These are phyloP conservation scores for Trichoderma gracile DNA, from an alignment of 2,329 filamentous ascomycete species.

Conservation along the genomic window DNA sequence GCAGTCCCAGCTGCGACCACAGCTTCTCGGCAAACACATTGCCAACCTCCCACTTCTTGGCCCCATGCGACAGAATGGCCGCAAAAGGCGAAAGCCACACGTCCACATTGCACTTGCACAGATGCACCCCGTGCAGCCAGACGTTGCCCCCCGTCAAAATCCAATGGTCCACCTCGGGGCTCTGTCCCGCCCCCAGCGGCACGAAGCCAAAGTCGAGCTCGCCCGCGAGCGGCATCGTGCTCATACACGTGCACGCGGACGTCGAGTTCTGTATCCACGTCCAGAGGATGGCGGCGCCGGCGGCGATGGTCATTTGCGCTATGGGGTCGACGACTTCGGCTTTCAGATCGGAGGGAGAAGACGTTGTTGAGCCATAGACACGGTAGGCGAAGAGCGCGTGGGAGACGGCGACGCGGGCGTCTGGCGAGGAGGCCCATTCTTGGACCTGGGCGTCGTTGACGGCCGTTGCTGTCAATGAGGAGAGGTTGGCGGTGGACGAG, in stretches of 20 bases:
- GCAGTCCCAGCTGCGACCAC: constrained; percentile 20
- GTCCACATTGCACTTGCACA: constrained; percentile 23
- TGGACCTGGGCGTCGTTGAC: constrained; percentile 30
- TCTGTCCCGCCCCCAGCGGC: constrained; percentile 9
- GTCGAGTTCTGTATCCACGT: constrained; percentile 38
- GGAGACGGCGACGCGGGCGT: constrained; percentile 38
- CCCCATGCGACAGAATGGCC: constrained; percentile 16
- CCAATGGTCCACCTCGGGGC: constrained; percentile 24
- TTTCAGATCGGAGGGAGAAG: background rate
- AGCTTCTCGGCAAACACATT: constrained; percentile 25
- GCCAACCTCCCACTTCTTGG: constrained; percentile 20
- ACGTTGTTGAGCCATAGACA: constrained; percentile 30
- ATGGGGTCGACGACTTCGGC: constrained; percentile 37
- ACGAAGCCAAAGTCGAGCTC: constrained; percentile 25
- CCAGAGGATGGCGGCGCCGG: constrained; percentile 40
- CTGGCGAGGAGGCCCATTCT: constrained; percentile 36
- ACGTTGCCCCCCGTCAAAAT: constrained; percentile 22
- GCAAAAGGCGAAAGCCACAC: constrained; percentile 25
- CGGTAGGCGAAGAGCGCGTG: constrained; percentile 40
- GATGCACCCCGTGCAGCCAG: constrained; percentile 17
- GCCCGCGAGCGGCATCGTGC: background rate
- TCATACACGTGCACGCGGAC: constrained; percentile 29
- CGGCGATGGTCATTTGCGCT: constrained; percentile 37
- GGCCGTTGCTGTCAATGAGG: constrained; percentile 12
- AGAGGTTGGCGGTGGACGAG: constrained; percentile 25